Evolutionary conservation across 2,329 filamentous ascomycete genomes (phyloP), one percentile per base, ranked within the genome.

Genomic region (Colletotrichum simmondsii): DNA sequence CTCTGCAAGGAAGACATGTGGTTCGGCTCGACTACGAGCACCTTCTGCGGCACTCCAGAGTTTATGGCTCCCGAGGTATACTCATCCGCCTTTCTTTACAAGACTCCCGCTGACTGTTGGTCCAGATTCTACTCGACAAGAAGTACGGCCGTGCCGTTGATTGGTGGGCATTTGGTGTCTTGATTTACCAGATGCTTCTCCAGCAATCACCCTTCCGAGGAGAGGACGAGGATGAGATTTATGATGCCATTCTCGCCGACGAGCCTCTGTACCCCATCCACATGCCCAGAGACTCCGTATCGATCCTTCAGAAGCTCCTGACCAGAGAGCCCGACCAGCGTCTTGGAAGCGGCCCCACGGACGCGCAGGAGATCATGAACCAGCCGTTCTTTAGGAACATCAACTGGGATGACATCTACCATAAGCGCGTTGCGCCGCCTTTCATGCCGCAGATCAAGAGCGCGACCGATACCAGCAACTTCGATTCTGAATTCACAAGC

Each of bases 1-100:
- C 90, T 99, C 61, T 99, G 97, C 87, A 99, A 99, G 85, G 97
- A 99, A 81, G 95, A 99, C 78, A 99, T 99, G 97, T 99, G 96
- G 95, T 99, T 97, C 81, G 95, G 95, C 56, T 96, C 94, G 68
- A 98, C 94, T 2, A 99, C 97, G 0, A 96, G 95, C 85, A 99
- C 97, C 8, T 99, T 99, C 87, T 99, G 97, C 81, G 97, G 97
- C 83, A 99, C 97, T n/a, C 97, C 97, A 19, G 97, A 99, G 81
- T 99, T 99, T 77, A 99, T 99, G 97, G 97, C 97, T 10, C 97
- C 97, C 10, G 97, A 99, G 88, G 95, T 97, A 88, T 79, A 87
- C 79, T 16, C 19, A 42, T 22, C 14, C 66, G 19, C 57, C 8
- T 59, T 16, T 68, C 56, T 14, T 57, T 60, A 32, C 54, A 22